Base-by-base conservation (phyloP, 192 early-diverging fungal genomes). In the Coemansia sp. region DNA sequence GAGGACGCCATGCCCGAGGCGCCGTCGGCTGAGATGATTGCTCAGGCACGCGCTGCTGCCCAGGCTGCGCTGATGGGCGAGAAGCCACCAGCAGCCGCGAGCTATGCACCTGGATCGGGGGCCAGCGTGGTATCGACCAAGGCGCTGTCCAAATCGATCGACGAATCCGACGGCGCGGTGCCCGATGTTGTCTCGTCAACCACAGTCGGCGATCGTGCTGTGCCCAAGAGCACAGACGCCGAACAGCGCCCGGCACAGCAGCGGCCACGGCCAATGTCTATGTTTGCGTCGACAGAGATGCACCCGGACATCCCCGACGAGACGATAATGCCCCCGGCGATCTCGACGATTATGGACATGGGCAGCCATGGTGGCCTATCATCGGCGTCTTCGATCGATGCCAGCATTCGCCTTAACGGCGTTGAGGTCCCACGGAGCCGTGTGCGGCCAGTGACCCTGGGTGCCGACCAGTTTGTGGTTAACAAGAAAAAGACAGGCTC, bases 281-380 rank as follows among this genome's bases (percentile, higher is more conserved):
- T 74, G 71, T 74, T 67, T 63, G 71, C 71, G 9, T 74, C 71
- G 25, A 74, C 71, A 7, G 71, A 74, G 47, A 74, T 74, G 71
- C 71, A 63, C 52, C 47, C 39, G 19, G 60, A 60, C 14, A 40
- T 55, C 15, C 60, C 56, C 0, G 56, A 62, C 18, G 60, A 55
- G 37, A 26, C 14, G 11, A 30, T 30, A 19, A 48, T 67, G 64
- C 71, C 64, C 4, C 64, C 71, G 29, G 51, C 71, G 9, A 74
- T 74, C 45, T 46, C 63, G 18, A 43, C 64, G 1, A 64, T 74
- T 27, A 63, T 74, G 64, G 56, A 53, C 15, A 34, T 74, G 26
- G 60, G 33, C 15, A 50, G 54, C 18, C 29, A 50, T 25, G 71
- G 71, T 14, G 53, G 41, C 3, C 59, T 74, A 41, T 74, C 71